Evolutionary conservation across 1,284 basidiomycete species (phyloP).

Genomic region (Coriolopsis trogii): DNA sequence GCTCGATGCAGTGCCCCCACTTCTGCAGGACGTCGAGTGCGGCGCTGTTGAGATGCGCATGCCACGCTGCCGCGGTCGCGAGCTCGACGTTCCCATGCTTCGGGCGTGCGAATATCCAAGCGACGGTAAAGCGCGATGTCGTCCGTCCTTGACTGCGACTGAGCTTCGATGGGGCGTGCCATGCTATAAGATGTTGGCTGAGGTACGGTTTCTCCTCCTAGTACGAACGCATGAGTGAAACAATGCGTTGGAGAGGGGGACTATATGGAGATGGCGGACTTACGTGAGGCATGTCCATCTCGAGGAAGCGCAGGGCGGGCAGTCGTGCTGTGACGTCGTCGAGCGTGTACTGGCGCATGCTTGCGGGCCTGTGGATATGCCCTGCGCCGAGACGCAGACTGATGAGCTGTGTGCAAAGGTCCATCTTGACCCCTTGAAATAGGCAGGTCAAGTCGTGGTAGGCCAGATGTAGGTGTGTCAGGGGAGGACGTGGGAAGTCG

Average conservation of each 20-base stretch:
- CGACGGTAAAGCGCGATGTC: background rate
- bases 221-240: background rate
- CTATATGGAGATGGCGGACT: background rate
- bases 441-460: background rate
- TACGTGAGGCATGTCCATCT: constrained; percentile 7
- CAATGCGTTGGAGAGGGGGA: background rate
- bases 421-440: background rate
- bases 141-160: background rate
- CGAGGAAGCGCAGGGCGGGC: constrained; percentile 1
- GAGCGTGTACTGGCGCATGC: background rate
- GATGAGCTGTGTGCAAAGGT: background rate
- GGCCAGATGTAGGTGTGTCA: constrained; percentile 5
- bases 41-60: constrained; percentile 1
- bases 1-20: constrained; percentile 1
- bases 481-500: background rate
- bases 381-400: constrained; percentile 3
- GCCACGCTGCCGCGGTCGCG: background rate
- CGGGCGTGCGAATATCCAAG: background rate
- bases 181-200: background rate
- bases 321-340: background rate
- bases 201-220: background rate
- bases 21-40: constrained; percentile 3
- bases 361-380: background rate
- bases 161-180: background rate
- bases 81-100: background rate